Percentiles rank a stretch among this genome's conserved stretches.
Conservation (phyloP, 1,284 basidiomycete species). For the Takashimella koratensis region DNA sequence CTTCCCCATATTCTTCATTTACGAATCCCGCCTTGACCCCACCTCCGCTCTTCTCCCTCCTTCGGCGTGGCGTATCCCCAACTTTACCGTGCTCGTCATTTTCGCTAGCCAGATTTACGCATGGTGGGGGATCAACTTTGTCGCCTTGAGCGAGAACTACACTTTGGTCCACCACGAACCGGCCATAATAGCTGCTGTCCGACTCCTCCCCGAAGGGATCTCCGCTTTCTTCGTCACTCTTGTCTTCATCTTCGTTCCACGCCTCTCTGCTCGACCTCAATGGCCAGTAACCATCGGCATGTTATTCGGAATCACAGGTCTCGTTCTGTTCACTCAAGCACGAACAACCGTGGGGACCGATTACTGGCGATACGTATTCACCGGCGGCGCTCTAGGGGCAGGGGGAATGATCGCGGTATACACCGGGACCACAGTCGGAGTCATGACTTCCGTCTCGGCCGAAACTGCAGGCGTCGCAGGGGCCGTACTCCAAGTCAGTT, state of each 20-base stretch:
- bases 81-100: slow-evolving; percentile 37
- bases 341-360: slow-evolving; percentile 23
- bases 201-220: slow-evolving; percentile 29
- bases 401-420: slow-evolving; percentile 24
- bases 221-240: slow-evolving; percentile 9
- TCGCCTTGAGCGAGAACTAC: slow-evolving; percentile 22
- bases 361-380: slow-evolving; percentile 43
- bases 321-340: no score
- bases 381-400: slow-evolving; percentile 32
- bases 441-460: slow-evolving; percentile 38
- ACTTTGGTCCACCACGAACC: slow-evolving; percentile 15
- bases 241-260: slow-evolving; percentile 11
- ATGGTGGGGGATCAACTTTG: slow-evolving; percentile 34
- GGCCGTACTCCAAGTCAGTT: slow-evolving; percentile 38
- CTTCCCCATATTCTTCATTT: slow-evolving; percentile 36
- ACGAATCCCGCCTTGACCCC: slow-evolving; percentile 28
- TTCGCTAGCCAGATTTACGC: slow-evolving; percentile 35
- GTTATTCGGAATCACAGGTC: no score
- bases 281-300: slow-evolving; percentile 25
- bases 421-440: slow-evolving; percentile 24
- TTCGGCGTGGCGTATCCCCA: slow-evolving; percentile 38
- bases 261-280: slow-evolving; percentile 22
- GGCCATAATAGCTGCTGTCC: slow-evolving; percentile 29
- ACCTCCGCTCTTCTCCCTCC: slow-evolving; percentile 38
- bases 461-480: slow-evolving; percentile 41